A percentile compares a stretch with the other conserved stretches of the same genome.
Conservation (phyloP, 2,329 filamentous ascomycete genomes). For the Endocalyx cinctus region DNA sequence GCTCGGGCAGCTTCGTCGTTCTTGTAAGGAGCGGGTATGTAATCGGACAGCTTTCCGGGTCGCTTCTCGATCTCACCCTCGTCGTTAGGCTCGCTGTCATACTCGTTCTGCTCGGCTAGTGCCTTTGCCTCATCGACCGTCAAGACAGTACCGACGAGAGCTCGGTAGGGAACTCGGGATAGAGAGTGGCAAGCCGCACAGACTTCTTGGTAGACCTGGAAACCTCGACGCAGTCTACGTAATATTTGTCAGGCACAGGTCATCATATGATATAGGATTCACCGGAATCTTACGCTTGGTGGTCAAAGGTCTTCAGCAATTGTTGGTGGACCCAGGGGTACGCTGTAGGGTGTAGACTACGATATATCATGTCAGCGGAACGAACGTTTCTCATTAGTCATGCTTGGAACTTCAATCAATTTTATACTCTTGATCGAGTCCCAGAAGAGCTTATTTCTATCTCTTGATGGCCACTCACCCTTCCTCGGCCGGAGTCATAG, state of each 20-base stretch:
- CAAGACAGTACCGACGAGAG: slow-evolving; percentile 84
- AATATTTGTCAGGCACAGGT: slow-evolving; percentile 38
- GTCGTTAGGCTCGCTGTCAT: slow-evolving; percentile 96
- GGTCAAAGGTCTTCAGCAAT: slow-evolving; percentile 93
- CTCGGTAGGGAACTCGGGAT: slow-evolving; percentile 86
- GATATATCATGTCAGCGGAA: too few species aligned
- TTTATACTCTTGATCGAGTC: too few species aligned
- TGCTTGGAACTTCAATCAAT: too few species aligned
- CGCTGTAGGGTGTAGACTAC: slow-evolving; percentile 80
- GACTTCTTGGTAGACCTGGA: slow-evolving; percentile 98
- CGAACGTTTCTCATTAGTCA: too few species aligned
- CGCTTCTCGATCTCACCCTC: slow-evolving; percentile 98
- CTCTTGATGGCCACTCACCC: slow-evolving; percentile 66
- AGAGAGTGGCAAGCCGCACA: slow-evolving; percentile 98
- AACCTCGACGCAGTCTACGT: slow-evolving; percentile 92
- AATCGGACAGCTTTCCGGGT: slow-evolving; percentile 96
- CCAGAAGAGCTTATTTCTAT: slow-evolving; percentile 14
- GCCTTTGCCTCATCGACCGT: slow-evolving; percentile 98
- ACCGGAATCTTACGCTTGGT: slow-evolving; percentile 72
- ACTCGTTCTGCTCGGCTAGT: slow-evolving; percentile 96
- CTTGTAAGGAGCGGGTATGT: slow-evolving; percentile 92
- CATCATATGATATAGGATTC: slow-evolving; percentile 5
- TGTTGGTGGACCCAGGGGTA: slow-evolving; percentile 96
- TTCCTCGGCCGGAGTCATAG: slow-evolving; percentile 92
- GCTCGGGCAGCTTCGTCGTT: slow-evolving; percentile 98